These are phyloP conservation scores for Amaranthus hypochondriacus DNA, from an alignment of 148 eudicot species.

Conservation along the genomic window DNA sequence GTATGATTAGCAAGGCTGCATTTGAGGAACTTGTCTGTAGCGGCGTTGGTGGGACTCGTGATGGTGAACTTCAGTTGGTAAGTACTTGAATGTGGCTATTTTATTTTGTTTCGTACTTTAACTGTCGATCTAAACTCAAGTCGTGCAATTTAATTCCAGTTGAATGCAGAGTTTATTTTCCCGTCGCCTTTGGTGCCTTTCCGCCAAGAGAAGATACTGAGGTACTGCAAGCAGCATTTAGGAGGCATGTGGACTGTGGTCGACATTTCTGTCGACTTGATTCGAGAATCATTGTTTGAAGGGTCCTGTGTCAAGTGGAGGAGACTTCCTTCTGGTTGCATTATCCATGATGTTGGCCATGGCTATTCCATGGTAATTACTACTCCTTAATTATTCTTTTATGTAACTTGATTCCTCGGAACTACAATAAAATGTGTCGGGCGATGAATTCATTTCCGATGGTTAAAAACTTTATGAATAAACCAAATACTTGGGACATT, in stretches of 20 bases:
- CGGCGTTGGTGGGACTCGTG: slow-evolving; percentile 49
- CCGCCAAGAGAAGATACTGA: slow-evolving; percentile 59
- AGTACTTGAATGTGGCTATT: neutral
- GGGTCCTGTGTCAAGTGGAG: slow-evolving; percentile 35
- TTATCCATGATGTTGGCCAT: slow-evolving; percentile 67
- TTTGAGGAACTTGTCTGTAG: slow-evolving; percentile 39
- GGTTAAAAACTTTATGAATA: neutral
- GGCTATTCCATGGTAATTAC: slow-evolving; percentile 65
- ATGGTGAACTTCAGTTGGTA: slow-evolving; percentile 78
- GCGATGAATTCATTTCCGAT: neutral
- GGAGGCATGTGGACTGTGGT: slow-evolving; percentile 75
- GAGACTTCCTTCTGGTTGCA: slow-evolving; percentile 81
- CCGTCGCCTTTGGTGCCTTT: slow-evolving; percentile 66
- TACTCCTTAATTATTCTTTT: neutral
- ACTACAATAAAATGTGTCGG: neutral
- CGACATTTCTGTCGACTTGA: slow-evolving; percentile 60
- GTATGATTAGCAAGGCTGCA: slow-evolving; percentile 46
- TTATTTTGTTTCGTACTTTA: neutral
- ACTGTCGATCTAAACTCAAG: neutral
- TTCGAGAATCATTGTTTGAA: slow-evolving; percentile 35
- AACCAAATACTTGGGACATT: no score
- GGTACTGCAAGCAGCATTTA: slow-evolving; percentile 63
- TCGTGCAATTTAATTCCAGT: slow-evolving; percentile 20
- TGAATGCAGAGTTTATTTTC: slow-evolving; percentile 38
- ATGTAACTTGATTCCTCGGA: neutral